Percentiles rank a stretch among this genome's conserved stretches.
Evolutionary conservation across 345 rosid species (phyloP).

Genomic region (Bruguiera sexangula): DNA sequence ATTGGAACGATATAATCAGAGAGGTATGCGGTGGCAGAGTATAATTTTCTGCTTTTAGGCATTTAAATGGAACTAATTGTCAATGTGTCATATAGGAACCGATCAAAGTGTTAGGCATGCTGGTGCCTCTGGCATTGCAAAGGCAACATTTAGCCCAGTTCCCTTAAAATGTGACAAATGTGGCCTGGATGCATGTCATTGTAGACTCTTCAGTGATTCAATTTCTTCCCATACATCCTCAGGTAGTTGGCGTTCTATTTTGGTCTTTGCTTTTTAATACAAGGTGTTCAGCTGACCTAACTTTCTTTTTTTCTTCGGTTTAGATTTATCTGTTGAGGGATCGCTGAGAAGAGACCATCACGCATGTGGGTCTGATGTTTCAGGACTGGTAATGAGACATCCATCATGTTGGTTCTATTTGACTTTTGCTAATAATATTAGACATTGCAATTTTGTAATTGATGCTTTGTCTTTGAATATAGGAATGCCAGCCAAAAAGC

Average conservation of each 20-base stretch:
- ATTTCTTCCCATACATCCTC: constrained; percentile 29
- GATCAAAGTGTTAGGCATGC: constrained; percentile 26
- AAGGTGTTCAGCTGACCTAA: constrained; percentile 3
- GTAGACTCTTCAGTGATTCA: constrained; percentile 35
- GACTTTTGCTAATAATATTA: not conserved
- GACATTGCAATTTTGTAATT: not conserved
- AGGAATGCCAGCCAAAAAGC: constrained; percentile 47
- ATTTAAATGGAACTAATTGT: constrained; percentile 29
- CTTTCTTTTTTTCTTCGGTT: constrained; percentile 3
- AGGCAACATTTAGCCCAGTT: constrained; percentile 25
- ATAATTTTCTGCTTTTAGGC: constrained; percentile 36
- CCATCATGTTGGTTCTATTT: not conserved
- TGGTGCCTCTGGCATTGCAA: constrained; percentile 24
- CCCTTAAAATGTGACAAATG: constrained; percentile 44
- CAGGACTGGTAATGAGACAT: constrained; percentile 39
- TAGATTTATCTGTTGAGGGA: constrained; percentile 45
- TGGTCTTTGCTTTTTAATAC: not conserved
- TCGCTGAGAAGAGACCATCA: constrained; percentile 33
- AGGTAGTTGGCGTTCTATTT: constrained; percentile 29
- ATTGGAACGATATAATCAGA: constrained; percentile 21
- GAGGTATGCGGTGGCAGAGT: constrained; percentile 58
- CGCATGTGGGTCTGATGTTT: constrained; percentile 30
- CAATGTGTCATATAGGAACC: constrained; percentile 32
- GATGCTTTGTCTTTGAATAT: constrained; percentile 11
- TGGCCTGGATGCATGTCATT: constrained; percentile 33